Evolutionary conservation across 805 yeast genomes (phyloP).

Genomic region (Candida manassasensis): DNA sequence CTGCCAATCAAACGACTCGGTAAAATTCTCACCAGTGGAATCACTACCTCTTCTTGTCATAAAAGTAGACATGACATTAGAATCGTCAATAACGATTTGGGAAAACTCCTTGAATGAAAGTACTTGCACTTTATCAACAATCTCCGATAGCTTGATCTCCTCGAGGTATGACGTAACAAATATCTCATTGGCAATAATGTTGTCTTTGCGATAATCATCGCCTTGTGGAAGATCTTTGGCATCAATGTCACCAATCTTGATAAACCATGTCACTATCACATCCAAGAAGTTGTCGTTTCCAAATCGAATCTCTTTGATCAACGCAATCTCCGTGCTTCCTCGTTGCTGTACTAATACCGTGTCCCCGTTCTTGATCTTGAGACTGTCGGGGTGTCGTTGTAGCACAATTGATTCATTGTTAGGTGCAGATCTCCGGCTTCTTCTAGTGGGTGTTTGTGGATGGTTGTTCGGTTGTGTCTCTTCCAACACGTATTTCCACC

Average conservation of each 20-base stretch:
- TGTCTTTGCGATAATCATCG: neutral
- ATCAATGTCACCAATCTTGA: constrained; percentile 38
- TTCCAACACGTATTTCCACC: constrained; percentile 29
- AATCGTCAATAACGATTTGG: constrained; percentile 30
- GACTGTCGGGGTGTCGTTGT: constrained; percentile 41
- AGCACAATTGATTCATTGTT: constrained; percentile 19
- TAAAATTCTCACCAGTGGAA: constrained; percentile 25
- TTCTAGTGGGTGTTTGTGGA: constrained; percentile 9
- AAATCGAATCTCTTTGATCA: constrained; percentile 47
- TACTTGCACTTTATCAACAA: constrained; percentile 43
- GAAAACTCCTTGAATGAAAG: constrained; percentile 32
- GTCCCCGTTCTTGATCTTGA: constrained; percentile 51
- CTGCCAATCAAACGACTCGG: constrained; percentile 37
- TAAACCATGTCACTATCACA: constrained; percentile 44
- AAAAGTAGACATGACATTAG: constrained; percentile 25
- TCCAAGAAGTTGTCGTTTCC: constrained; percentile 49
- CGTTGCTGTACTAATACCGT: constrained; percentile 37
- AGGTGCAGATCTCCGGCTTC: constrained; percentile 17
- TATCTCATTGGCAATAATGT: constrained; percentile 36
- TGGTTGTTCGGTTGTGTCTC: constrained; percentile 2
- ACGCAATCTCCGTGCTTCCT: constrained; percentile 34
- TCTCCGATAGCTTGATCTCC: constrained; percentile 38
- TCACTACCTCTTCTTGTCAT: constrained; percentile 43
- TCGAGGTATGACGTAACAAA: constrained; percentile 50
- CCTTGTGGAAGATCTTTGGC: neutral